Evolutionary conservation across 2,329 filamentous ascomycete genomes (phyloP), one percentile per base, ranked within the genome.

Genomic region (Calonectria fujianensis): DNA sequence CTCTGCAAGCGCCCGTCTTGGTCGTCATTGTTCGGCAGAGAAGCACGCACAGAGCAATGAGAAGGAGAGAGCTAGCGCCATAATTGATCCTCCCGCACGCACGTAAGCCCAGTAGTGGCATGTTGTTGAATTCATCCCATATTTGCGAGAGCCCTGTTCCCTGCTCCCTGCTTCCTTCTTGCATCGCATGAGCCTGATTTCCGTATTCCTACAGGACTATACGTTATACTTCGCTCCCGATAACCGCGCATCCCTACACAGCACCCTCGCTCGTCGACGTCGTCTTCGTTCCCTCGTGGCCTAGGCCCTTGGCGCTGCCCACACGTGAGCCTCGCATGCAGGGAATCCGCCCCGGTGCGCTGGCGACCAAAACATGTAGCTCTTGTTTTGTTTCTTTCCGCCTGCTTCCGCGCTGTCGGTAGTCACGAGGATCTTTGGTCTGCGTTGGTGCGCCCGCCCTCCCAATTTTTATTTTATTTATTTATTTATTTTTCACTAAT

Each of bases 391-490:
- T 61, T 61, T 61, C 32, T 10, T 61, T 39, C 35, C 57, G 35
- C 57, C 35, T 16, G 20, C 57, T 39, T 39, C 57, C 32, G 35
- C 32, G n/a, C 57, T 14, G 13, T 61, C 57, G 57, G 32, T 16
- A 39, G 57, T 61, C 57, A 61, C 57, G 57, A 27, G 57, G 57
- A 37, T 61, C 57, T 61, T 61, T 61, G 57, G 57, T 61, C 35
- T 39, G 14, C 31, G 8, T 48, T 48, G 20, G 45, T 8, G 10
- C 16, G 16, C 29, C 11, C 11, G n/a, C 54, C 31, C 31, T 9
- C 31, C 18, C 10, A 20, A 9, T 16, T 35, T 32, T 35, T 24
- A 24, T 24, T 24, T 24, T 24, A 24, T 24, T 24, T 24, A 2
- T 24, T 24, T 24, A 24, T 32, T 18, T 29, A 10, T 39, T 24